Base-by-base conservation (phyloP, 805 yeast genomes). In the Metschnikowia amazonensis region DNA sequence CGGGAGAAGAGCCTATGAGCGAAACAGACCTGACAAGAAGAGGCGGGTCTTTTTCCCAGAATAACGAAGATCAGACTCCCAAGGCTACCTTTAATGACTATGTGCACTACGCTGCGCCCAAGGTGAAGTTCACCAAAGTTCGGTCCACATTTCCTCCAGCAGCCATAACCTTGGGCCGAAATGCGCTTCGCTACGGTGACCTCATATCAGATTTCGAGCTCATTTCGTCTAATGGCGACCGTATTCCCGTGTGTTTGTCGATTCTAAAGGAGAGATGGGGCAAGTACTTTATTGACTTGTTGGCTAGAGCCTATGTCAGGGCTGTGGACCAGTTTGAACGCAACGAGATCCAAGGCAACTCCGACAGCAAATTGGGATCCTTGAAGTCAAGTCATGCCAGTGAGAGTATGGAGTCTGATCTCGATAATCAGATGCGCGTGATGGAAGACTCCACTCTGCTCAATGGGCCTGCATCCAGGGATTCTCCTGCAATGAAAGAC, bases 241-340 rank as follows among this genome's bases (percentile, higher is more conserved):
- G 81, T n/a, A 70, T 84, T 13, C 80, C 83, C 0, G 79, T 82
- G 3, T 84, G 90, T 0, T 48, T 80, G 39, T 72, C 69, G 51
- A 65, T 86, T 3, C 68, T 86, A 43, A 72, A 86, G 52, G 84
- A 81, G 53, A 70, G 94, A 58, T 86, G 95, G 95, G 94, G 94
- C 0, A 63, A 78, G 28, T 82, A 77, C 50, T 86, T 86, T 57
- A 82, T 82, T 51, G 72, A 73, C 51, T 50, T 85, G 14, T 60
- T 86, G 32, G 71, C 89, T 0, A 74, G 77, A 53, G 86, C 83
- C 1, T 86, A 84, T 60, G 79, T 84, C 0, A 69, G 77, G 47
- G 83, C 86, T 0, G 73, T 73, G 5, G 73, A 69, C 28, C 60
- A 59, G 39, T 70, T 70, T 48, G 74, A 70, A 41, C 43, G 55